Base-by-base conservation (phyloP, 2,329 filamentous ascomycete species). In the Cercospora berteroae region DNA sequence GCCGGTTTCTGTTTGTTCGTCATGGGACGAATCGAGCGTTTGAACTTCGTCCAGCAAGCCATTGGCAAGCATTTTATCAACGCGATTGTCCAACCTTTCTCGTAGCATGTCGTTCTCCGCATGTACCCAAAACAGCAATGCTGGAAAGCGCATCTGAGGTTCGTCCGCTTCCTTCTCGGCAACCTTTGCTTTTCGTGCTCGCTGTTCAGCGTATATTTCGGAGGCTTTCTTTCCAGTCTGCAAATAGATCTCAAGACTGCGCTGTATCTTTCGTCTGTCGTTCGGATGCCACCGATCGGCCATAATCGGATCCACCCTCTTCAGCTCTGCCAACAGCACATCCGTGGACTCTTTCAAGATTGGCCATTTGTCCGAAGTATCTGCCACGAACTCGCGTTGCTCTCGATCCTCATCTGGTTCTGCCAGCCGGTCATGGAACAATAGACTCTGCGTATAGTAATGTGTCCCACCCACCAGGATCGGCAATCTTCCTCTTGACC, bases 391-490 rank as follows among this genome's bases (percentile, higher is more conserved):
- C 33, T 72, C 73, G 18, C 74, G 68, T 4, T 74, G 70, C 27
- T 74, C 65, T 10, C 76, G 69, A 69, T 79, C 72, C 4, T 73
- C 75, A 2, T 82, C 77, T 12, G 82, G 80, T 23, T 81, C 82
- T 1, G 91, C 83, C 6, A 94, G 79, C 16, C 85, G 85, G 71
- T 94, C 88, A 36, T 91, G 86, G 77, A 98, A 97, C 3, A 99
- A 84, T 16, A 99, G 84, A 0, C 92, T 89, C 74, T 97, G 93
- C 0, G 92, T 90, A 76, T 99, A 99, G 81, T 98, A 99, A 75
- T 97, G 93, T 10, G 94, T 97, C 8, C 95, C 95, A 27, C 95
- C 95, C 1, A 98, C 95, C 0, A 99, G 81, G 29, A 99, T 93
- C 0, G 95, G 95, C 12, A 97, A 79, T 69, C 90, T 91, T 0